Conservation (phyloP, 257 asterid species). For the Fraxinus excelsior region DNA sequence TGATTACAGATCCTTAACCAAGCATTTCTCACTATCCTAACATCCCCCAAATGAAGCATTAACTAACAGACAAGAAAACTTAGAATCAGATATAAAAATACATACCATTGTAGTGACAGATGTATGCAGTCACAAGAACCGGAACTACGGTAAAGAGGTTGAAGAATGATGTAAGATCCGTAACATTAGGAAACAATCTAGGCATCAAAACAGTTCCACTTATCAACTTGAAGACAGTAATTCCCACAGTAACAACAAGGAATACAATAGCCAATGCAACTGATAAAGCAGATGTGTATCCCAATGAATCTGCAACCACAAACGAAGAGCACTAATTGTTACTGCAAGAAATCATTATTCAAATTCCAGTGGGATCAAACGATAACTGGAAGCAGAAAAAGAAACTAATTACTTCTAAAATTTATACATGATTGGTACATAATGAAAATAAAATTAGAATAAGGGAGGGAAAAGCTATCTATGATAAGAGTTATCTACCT, state of each 20-base stretch:
- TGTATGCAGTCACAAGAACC: constrained; percentile 92
- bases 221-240: constrained; percentile 73
- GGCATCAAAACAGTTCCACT: constrained; percentile 77
- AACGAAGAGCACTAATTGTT: constrained; percentile 13
- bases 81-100: constrained; percentile 7
- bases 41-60: constrained; percentile 6
- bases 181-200: constrained; percentile 69
- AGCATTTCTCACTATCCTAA: constrained; percentile 1
- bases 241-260: constrained; percentile 82
- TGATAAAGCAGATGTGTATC: constrained; percentile 93
- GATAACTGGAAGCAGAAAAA: neutral
- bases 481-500: neutral
- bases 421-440: neutral
- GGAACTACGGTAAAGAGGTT: constrained; percentile 93
- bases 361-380: constrained; percentile 1
- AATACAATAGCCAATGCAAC: constrained; percentile 94
- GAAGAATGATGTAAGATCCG: constrained; percentile 61
- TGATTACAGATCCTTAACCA: neutral
- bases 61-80: constrained; percentile 1
- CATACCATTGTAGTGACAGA: constrained; percentile 96
- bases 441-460: neutral
- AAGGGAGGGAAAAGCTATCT: neutral
- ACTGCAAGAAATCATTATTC: constrained; percentile 8
- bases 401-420: neutral
- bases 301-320: constrained; percentile 84